phyloP scores from a whole-genome alignment of 2,329 filamentous ascomycete species.

The Sporothrix curviconia region DNA sequence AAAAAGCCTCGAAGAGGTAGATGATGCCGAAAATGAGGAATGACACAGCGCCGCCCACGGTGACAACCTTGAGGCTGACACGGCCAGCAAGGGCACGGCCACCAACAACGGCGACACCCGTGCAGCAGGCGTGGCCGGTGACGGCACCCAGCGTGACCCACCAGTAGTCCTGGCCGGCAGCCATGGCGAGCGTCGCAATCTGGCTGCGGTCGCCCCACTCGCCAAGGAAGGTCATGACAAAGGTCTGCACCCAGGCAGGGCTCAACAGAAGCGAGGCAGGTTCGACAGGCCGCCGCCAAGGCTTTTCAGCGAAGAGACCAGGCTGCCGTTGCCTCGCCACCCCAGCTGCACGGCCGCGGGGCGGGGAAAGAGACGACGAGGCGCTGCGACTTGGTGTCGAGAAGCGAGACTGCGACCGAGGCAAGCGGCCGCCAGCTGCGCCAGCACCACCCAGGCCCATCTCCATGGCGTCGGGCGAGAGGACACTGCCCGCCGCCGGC shows the following conservation, averaged over 20 bases:
- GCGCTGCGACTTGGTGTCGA: slow-evolving; percentile 75
- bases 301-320: slow-evolving; percentile 47
- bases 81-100: slow-evolving; percentile 86
- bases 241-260: slow-evolving; percentile 97
- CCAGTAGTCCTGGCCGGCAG: slow-evolving; percentile 96
- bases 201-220: slow-evolving; percentile 98
- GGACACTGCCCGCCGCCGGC: slow-evolving; percentile 27
- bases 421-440: slow-evolving; percentile 43
- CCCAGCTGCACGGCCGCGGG: slow-evolving; percentile 44
- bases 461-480: slow-evolving; percentile 72
- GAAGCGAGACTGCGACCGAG: slow-evolving; percentile 67
- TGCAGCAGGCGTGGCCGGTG: slow-evolving; percentile 81
- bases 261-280: slow-evolving; percentile 79
- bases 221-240: slow-evolving; percentile 96
- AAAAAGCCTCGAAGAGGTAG: slow-evolving; percentile 77
- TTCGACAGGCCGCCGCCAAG: slow-evolving; percentile 67
- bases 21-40: slow-evolving; percentile 90
- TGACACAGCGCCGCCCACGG: slow-evolving; percentile 80
- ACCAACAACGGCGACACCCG: slow-evolving; percentile 82
- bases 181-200: slow-evolving; percentile 98
- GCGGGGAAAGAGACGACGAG: slow-evolving; percentile 70
- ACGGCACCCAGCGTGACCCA: slow-evolving; percentile 91
- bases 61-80: slow-evolving; percentile 94
- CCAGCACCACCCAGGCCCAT: slow-evolving; percentile 57
- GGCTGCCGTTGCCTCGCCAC: slow-evolving; percentile 32